phyloP scores from a whole-genome alignment of 1,284 basidiomycete species.

The Mycosarcoma mackinlayi region DNA sequence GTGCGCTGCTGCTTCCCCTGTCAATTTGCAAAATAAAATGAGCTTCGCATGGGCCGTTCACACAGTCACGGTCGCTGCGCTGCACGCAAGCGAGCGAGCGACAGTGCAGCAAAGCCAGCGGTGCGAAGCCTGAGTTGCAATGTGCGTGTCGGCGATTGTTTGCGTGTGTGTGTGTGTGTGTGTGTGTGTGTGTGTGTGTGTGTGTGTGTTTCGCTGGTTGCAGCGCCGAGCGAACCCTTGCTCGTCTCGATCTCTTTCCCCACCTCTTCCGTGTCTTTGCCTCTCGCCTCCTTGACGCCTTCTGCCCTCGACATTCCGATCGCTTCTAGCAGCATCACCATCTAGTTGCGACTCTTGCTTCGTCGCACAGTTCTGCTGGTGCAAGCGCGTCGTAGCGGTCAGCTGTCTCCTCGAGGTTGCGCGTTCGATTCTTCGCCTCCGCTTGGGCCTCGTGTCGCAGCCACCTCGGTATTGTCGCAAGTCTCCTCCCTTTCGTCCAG shows the following conservation, averaged over 20 bases:
- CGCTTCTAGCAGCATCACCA: background rate
- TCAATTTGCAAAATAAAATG: too few relatives aligned
- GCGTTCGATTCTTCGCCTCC: background rate
- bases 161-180: slow-evolving; percentile 1
- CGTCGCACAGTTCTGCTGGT: background rate
- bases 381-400: background rate
- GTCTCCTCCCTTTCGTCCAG: too few relatives aligned
- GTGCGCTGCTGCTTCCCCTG: too few relatives aligned
- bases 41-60: too few relatives aligned
- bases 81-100: slow-evolving; percentile 2
- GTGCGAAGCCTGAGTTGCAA: too few relatives aligned
- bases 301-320: too few relatives aligned
- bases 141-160: background rate
- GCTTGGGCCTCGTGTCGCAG: too few relatives aligned
- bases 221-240: slow-evolving; percentile 8
- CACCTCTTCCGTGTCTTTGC: background rate
- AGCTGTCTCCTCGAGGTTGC: background rate
- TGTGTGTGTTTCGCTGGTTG: slow-evolving; percentile 6
- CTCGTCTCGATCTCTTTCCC: background rate
- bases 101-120: too few relatives aligned
- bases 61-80: too few relatives aligned
- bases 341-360: background rate
- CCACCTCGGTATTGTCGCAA: too few relatives aligned
- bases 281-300: slow-evolving; percentile 2
- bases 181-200: background rate